Evolutionary conservation across 2,329 filamentous ascomycete species (phyloP), one percentile per base, ranked within the genome.

Genomic region (Bipolaris zeicola): DNA sequence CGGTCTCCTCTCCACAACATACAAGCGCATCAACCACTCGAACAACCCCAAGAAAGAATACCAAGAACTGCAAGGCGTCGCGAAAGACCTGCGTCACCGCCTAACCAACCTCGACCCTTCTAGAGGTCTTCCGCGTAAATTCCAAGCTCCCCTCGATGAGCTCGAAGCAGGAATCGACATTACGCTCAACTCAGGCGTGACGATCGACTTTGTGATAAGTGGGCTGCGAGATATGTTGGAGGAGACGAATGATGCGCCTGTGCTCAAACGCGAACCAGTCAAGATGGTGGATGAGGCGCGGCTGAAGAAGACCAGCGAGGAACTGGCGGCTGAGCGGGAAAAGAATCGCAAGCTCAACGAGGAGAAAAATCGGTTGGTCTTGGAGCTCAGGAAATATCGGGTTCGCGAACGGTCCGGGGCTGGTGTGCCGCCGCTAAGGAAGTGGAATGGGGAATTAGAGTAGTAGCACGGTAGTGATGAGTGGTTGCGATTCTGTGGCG

Each of bases 351-450:
- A 51, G 46, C 52, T 69, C 38, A 69, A 67, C 18, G 58, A 28
- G 36, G 67, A 68, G 54, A 67, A 68, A 18, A 69, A 71, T n/a
- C 24, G 43, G 1, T 31, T 70, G 16, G 41, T 47, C 1, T 26
- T 66, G 28, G 37, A 48, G 11, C 37, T 69, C 6, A 36, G 5
- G 26, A 28, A 28, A 8, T 10, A 28, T 28, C 26, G 10, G 26
- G 26, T 28, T 10, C 26, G 26, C 2, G 26, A 28, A 8, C 26
- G 28, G 28, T 31, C 28, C 10, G 28, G 28, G 3, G 11, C 28
- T 31, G 10, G 28, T 31, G 10, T 10, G 6, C 10, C 10, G 6
- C 28, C 10, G 10, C 3, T 31, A 13, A 31, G 10, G 28, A 31
- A 31, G 28, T 13, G 3, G 28, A 11, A 3, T 31, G 10, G 28